Percentiles rank a stretch among this genome's conserved stretches.
These are phyloP conservation scores for Amesomyces nigricolor DNA, from an alignment of 2,329 filamentous ascomycete genomes.

Conservation along the genomic window DNA sequence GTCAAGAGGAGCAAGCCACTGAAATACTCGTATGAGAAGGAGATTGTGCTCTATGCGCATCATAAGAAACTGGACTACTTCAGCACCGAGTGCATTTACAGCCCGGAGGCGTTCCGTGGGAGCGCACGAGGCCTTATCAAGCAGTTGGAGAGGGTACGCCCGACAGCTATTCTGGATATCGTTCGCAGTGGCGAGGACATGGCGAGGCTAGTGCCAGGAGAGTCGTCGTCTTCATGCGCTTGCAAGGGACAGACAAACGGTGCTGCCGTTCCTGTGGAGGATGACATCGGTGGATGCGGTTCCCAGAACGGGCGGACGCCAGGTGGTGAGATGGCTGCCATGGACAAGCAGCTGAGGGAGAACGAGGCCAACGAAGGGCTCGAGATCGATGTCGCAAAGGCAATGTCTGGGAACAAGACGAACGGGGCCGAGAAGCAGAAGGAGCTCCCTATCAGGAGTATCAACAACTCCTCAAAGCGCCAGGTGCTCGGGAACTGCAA, in stretches of 20 bases:
- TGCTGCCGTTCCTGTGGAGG: conserved; percentile 42
- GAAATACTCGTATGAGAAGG: conserved; percentile 98
- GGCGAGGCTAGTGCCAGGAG: conserved; percentile 72
- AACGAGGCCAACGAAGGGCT: conserved; percentile 55
- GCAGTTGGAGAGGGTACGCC: conserved; percentile 85
- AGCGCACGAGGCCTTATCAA: conserved; percentile 91
- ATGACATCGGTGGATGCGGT: conserved; percentile 67
- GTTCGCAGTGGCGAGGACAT: conserved; percentile 95
- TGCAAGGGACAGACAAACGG: conserved; percentile 39
- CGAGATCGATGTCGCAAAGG: conserved; percentile 61
- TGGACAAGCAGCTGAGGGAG: conserved; percentile 67
- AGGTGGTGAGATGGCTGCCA: conserved; percentile 73
- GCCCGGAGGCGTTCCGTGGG: conserved; percentile 90
- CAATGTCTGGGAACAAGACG: conserved; percentile 34
- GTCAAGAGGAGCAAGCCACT: conserved; percentile 94
- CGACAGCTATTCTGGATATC: conserved; percentile 91
- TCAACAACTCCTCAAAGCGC: conserved; percentile 22
- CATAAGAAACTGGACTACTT: conserved; percentile 98
- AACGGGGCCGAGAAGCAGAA: conserved; percentile 26
- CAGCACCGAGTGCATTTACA: conserved; percentile 97
- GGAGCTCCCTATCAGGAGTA: conserved; percentile 24
- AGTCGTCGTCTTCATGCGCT: conserved; percentile 42
- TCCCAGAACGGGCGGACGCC: conserved; percentile 59
- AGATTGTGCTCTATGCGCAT: conserved; percentile 95
- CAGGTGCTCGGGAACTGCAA: conserved; percentile 79